A percentile compares a stretch with the other conserved stretches of the same genome.
These are phyloP conservation scores for Exophiala mesophila DNA, from an alignment of 2,329 filamentous ascomycete species.

Conservation along the genomic window DNA sequence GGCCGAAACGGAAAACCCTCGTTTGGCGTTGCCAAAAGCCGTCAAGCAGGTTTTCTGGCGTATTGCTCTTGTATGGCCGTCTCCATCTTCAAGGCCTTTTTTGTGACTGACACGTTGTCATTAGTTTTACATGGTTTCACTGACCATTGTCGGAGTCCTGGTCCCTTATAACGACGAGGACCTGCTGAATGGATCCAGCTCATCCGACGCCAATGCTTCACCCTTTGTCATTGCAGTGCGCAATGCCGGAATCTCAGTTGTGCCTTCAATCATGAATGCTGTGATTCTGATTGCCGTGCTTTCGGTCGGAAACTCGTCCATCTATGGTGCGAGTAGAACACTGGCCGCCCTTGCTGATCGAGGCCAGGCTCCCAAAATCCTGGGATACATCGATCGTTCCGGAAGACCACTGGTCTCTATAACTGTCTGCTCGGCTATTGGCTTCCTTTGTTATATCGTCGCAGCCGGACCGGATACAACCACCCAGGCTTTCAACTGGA, in stretches of 20 bases:
- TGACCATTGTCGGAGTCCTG: slow-evolving; percentile 74
- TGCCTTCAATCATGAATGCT: slow-evolving; percentile 89
- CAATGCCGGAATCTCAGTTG: slow-evolving; percentile 71
- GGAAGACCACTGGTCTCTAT: slow-evolving; percentile 77
- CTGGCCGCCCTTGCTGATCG: slow-evolving; percentile 86
- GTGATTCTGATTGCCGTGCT: slow-evolving; percentile 88
- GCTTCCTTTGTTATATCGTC: slow-evolving; percentile 73
- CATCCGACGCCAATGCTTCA: slow-evolving; percentile 68
- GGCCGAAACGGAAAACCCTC: slow-evolving; percentile 54
- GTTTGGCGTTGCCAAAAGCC: slow-evolving; percentile 73
- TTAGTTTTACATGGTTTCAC: slow-evolving; percentile 75
- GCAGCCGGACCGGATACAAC: slow-evolving; percentile 41
- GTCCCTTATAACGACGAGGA: slow-evolving; percentile 66
- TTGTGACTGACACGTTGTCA: neutral
- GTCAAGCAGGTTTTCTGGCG: slow-evolving; percentile 93
- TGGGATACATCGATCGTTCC: slow-evolving; percentile 76
- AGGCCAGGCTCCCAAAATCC: slow-evolving; percentile 69
- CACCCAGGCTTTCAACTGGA: slow-evolving; percentile 66
- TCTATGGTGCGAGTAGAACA: slow-evolving; percentile 87
- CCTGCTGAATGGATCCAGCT: slow-evolving; percentile 55
- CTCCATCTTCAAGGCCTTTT: neutral
- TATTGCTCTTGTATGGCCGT: slow-evolving; percentile 56
- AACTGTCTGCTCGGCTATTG: slow-evolving; percentile 59
- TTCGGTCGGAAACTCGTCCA: slow-evolving; percentile 84
- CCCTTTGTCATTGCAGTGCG: slow-evolving; percentile 92